Base-by-base conservation (phyloP, 2,329 filamentous ascomycete genomes). In the Sphaerulina musiva region DNA sequence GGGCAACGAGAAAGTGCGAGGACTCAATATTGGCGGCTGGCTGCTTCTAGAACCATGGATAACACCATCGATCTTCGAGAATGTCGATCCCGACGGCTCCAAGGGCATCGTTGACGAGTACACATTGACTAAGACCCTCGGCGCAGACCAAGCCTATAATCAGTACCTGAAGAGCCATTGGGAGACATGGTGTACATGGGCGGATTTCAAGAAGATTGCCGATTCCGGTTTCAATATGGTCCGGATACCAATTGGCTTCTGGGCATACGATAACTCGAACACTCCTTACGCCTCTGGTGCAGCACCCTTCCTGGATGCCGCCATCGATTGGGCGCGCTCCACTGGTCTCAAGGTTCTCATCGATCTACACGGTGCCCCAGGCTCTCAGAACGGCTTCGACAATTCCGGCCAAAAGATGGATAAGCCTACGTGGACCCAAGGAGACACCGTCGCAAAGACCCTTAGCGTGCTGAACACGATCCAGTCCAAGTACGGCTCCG, bases 341-440 rank as follows among this genome's bases (percentile, higher is more conserved):
- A 69, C 76, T 0, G 76, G 76, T 1, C 64, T 82, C 38, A 80
- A 81, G 65, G 73, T 83, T n/a, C 60, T 81, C 62, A 77, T 83
- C 45, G 80, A 83, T 60, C 71, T 82, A 6, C 80, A 83, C 63
- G 79, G 78, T 34, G 77, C 76, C 2, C 80, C 49, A 71, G 75
- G 76, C 40, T 78, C 74, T 2, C 80, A 83, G 61, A 83, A 83
- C 57, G 81, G 81, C 8, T 83, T 80, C 63, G 81, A 84, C 66
- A 83, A 84, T 66, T 81, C 77, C 40, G 82, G 82, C 2, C 76
- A 79, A 54, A 71, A 70, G 59, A 72, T 71, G 47, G 51, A 57
- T 6, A 61, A 36, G 2, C 74, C 73, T 57, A 66, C 67, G 4
- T 80, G 76, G 73, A 73, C 74, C 56, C 65, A 70, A 32, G 77